phyloP scores from a whole-genome alignment of 2,329 filamentous ascomycete genomes.

The Aureobasidium lini region DNA sequence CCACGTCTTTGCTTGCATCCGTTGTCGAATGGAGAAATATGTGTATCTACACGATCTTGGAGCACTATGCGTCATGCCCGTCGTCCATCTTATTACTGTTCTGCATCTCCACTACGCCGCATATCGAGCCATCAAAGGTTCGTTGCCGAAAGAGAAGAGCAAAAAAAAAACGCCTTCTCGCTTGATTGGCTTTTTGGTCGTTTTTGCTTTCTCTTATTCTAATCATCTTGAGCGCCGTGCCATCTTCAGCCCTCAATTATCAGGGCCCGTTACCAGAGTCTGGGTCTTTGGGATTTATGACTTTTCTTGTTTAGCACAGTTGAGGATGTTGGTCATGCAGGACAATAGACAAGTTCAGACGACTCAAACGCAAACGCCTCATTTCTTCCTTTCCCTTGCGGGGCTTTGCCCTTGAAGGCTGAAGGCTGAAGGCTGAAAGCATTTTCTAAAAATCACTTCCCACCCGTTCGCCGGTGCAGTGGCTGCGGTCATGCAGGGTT shows the following conservation, averaged over 20 bases:
- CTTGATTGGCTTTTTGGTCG: background rate
- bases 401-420: no score
- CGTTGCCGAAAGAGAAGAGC: background rate
- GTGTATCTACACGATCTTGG: background rate
- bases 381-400: background rate
- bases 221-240: background rate
- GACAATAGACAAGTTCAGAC: background rate
- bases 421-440: background rate
- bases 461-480: background rate
- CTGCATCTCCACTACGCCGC: background rate
- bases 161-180: background rate
- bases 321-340: background rate
- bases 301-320: background rate
- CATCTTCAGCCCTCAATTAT: background rate
- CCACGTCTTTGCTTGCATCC: background rate
- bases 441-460: background rate
- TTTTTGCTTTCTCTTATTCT: background rate
- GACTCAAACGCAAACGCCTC: background rate
- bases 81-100: background rate
- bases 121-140: background rate
- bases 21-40: background rate
- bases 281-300: background rate
- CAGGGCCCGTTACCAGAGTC: background rate
- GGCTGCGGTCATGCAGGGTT: constrained; percentile 8
- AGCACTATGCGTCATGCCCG: background rate